Conservation (phyloP, 148 eudicot genomes). For the Dysphania ambrosioides region DNA sequence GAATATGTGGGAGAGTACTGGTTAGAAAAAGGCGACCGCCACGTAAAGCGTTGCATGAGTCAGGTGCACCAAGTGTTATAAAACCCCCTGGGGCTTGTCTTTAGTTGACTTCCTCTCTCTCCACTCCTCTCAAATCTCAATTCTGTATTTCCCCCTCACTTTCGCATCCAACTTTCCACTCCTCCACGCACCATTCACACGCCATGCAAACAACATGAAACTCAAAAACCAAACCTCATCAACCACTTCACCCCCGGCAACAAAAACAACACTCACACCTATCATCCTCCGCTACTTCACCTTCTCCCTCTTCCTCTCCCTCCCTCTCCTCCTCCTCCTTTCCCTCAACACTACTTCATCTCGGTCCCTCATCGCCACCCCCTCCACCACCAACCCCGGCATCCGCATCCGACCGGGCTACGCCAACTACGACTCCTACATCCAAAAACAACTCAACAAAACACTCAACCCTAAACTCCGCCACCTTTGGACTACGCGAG, state of each 20-base stretch:
- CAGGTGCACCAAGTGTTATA: too few relatives aligned
- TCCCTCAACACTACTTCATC: slow-evolving; percentile 30
- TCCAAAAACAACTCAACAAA: slow-evolving; percentile 75
- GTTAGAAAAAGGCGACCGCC: too few relatives aligned
- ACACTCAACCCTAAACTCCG: slow-evolving; percentile 81
- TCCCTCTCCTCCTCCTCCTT: slow-evolving; percentile 39
- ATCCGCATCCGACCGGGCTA: slow-evolving; percentile 78
- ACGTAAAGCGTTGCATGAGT: too few relatives aligned
- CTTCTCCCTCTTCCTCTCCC: slow-evolving; percentile 37
- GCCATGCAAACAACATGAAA: slow-evolving; percentile 36
- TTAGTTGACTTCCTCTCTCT: too few relatives aligned
- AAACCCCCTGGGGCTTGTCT: too few relatives aligned
- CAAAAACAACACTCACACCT: neutral
- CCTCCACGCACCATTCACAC: too few relatives aligned
- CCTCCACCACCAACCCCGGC: slow-evolving; percentile 19
- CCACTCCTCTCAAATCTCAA: too few relatives aligned
- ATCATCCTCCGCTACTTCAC: slow-evolving; percentile 40
- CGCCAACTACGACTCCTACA: slow-evolving; percentile 68
- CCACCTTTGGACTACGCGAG: slow-evolving; percentile 73
- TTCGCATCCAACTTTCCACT: too few relatives aligned
- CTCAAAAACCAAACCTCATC: slow-evolving; percentile 11
- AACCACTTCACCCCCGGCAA: slow-evolving; percentile 5
- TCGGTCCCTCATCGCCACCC: slow-evolving; percentile 16
- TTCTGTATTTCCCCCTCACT: too few relatives aligned
- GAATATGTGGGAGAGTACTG: too few relatives aligned